Percentiles rank a stretch among this genome's conserved stretches.
phyloP scores from a whole-genome alignment of 225 moss, liverwort and hornwort species.

The Ulota crispa region DNA sequence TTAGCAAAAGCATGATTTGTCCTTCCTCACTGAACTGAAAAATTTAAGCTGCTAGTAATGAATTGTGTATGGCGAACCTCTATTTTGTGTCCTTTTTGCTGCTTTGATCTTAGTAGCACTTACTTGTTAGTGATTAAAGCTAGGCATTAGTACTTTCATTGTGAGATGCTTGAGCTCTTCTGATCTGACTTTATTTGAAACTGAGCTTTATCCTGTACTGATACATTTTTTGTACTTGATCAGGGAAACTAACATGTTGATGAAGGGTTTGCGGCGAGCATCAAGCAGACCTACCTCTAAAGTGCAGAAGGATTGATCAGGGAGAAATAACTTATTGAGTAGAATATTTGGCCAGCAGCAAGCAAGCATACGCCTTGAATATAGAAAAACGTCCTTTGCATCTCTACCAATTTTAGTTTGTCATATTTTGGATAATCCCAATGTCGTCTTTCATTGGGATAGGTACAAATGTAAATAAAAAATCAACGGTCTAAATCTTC shows the following conservation, averaged over 20 bases:
- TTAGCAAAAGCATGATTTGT: not conserved
- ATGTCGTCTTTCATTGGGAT: not conserved
- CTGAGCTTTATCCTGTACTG: not conserved
- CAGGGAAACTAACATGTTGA: constrained; percentile 40
- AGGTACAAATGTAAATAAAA: constrained; percentile 16
- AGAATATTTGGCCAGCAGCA: constrained; percentile 7
- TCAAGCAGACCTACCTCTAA: constrained; percentile 33
- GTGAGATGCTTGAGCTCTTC: not conserved
- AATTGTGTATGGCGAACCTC: not conserved
- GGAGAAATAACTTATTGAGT: not conserved
- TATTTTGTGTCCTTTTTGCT: not conserved
- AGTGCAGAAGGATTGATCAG: constrained; percentile 34
- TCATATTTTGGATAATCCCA: constrained; percentile 2
- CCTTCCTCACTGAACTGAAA: not conserved
- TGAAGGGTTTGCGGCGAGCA: constrained; percentile 45
- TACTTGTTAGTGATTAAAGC: not conserved
- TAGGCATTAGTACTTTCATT: not conserved
- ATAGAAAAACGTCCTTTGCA: not conserved
- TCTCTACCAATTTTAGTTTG: constrained; percentile 6
- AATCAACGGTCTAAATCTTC: not conserved
- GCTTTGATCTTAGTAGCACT: not conserved
- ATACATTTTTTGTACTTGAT: not conserved
- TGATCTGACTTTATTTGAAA: not conserved
- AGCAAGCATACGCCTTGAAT: constrained; percentile 4
- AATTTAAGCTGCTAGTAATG: not conserved